A percentile compares a stretch with the other conserved stretches of the same genome.
These are phyloP conservation scores for Lyophyllum shimeji DNA, from an alignment of 768 basidiomycete genomes.

Conservation along the genomic window DNA sequence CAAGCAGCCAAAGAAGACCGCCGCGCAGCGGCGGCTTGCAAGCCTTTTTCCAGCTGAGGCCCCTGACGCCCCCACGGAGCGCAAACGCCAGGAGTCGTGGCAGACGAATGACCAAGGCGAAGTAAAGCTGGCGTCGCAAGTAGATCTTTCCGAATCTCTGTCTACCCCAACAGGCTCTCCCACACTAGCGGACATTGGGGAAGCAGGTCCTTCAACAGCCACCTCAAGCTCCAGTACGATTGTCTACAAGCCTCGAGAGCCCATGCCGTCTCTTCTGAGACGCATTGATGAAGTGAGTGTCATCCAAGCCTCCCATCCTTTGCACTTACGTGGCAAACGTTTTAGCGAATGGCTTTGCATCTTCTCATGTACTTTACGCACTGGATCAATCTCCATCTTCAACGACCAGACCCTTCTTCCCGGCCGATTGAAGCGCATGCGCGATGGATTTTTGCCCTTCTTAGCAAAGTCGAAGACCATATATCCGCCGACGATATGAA, in stretches of 20 bases:
- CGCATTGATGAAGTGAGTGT: conserved; percentile 65
- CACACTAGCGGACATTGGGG: conserved; percentile 23
- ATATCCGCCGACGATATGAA: conserved; percentile 77
- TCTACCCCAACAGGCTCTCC: conserved; percentile 43
- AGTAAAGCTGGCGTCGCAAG: conserved; percentile 33
- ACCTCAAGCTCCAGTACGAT: not conserved
- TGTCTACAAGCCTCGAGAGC: conserved; percentile 46
- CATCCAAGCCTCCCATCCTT: not conserved
- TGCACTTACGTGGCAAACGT: conserved; percentile 17
- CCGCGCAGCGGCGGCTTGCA: conserved; percentile 17
- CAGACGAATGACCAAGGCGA: conserved; percentile 43
- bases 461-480: conserved; percentile 67
- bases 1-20: conserved; percentile 37
- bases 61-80: not conserved
- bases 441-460: conserved; percentile 76
- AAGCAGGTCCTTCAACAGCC: conserved; percentile 3
- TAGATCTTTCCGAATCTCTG: conserved; percentile 35
- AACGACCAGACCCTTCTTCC: conserved; percentile 35
- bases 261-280: conserved; percentile 54
- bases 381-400: conserved; percentile 70
- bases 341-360: conserved; percentile 67
- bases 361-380: conserved; percentile 82
- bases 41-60: conserved; percentile 35
- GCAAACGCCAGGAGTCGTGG: conserved; percentile 26
- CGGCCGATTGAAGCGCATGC: conserved; percentile 57